Conservation (phyloP, 2,329 filamentous ascomycete species). For the Sporothrix phasma region DNA sequence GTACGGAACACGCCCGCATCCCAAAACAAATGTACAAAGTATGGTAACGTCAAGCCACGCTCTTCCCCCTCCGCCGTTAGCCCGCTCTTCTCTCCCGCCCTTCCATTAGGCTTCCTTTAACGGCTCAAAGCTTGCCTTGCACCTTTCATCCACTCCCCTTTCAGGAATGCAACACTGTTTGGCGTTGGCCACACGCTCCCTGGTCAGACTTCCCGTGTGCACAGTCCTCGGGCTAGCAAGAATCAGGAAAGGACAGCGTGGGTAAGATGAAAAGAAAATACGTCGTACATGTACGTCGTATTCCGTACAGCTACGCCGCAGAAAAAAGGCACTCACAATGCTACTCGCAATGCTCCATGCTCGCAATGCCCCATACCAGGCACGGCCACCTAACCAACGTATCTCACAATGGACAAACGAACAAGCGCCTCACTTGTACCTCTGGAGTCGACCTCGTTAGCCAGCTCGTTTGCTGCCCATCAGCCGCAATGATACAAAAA, state of each 20-base stretch:
- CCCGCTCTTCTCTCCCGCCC: neutral
- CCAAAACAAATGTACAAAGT: neutral
- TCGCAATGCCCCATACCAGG: no score
- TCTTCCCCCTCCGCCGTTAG: neutral
- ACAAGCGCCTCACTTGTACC: neutral
- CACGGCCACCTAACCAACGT: no score
- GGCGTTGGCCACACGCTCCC: neutral
- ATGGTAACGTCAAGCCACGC: neutral
- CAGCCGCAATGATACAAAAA: neutral
- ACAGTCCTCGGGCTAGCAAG: slow-evolving; percentile 4
- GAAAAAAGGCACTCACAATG: no score
- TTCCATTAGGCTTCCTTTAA: no score
- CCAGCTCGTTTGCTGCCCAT: neutral
- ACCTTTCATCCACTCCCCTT: neutral
- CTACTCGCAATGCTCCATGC: no score
- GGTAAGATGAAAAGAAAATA: neutral
- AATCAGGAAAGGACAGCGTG: neutral
- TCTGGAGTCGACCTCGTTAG: neutral
- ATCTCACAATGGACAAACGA: no score
- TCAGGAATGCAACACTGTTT: slow-evolving; percentile 3
- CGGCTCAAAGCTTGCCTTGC: neutral
- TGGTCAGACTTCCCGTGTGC: slow-evolving; percentile 10
- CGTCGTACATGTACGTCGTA: no score
- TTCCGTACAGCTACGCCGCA: no score
- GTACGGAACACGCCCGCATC: slow-evolving; percentile 6